phyloP scores from a whole-genome alignment of 2,329 filamentous ascomycete species.

The Sporothrix sp. region DNA sequence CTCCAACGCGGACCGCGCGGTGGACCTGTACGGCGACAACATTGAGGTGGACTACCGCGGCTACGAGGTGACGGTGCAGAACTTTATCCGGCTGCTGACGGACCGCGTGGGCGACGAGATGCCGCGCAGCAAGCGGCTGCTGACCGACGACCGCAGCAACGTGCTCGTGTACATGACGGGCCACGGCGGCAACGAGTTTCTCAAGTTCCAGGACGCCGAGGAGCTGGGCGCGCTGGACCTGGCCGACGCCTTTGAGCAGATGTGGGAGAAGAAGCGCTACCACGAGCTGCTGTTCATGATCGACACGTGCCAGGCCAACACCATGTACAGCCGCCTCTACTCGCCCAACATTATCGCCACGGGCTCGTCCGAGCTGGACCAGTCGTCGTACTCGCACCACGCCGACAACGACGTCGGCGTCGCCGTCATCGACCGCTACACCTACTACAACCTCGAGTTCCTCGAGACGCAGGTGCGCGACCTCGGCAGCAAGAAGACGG shows the following conservation, averaged over 20 bases:
- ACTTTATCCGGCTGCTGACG: conserved; percentile 91
- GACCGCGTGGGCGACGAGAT: conserved; percentile 92
- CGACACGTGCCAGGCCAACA: conserved; percentile 98
- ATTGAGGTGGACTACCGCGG: conserved; percentile 98
- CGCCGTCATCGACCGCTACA: conserved; percentile 96
- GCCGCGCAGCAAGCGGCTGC: conserved; percentile 82
- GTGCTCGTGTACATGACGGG: conserved; percentile 99
- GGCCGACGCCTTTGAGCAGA: conserved; percentile 95
- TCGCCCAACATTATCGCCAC: conserved; percentile 97
- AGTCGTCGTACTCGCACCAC: conserved; percentile 95
- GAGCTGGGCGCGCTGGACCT: conserved; percentile 95
- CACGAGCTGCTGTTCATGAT: conserved; percentile 99
- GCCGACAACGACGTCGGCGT: conserved; percentile 97
- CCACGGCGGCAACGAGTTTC: conserved; percentile 92
- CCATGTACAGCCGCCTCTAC: conserved; percentile 98
- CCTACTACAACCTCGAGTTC: conserved; percentile 97
- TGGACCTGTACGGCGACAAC: conserved; percentile 96
- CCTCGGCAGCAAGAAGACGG: conserved; percentile 74
- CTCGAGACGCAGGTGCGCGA: conserved; percentile 83
- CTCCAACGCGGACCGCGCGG: conserved; percentile 90
- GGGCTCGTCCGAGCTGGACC: conserved; percentile 89
- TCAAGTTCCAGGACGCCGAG: conserved; percentile 97
- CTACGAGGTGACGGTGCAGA: conserved; percentile 98
- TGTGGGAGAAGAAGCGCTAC: conserved; percentile 99
- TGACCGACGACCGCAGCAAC: conserved; percentile 93